phyloP scores from a whole-genome alignment of 768 basidiomycete genomes.

The Russula abietina region DNA sequence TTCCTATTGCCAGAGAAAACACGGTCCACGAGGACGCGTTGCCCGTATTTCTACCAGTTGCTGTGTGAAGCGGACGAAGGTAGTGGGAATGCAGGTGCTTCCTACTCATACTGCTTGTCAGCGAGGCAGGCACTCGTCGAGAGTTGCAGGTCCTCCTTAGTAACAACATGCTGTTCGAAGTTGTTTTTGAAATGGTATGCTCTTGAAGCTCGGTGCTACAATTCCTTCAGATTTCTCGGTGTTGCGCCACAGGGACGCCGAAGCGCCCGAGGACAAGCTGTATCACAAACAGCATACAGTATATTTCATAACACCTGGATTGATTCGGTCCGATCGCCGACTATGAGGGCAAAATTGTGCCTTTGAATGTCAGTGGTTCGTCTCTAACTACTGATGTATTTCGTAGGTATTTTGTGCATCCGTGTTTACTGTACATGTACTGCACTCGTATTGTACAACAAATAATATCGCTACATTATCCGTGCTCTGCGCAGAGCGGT shows the following conservation, averaged over 20 bases:
- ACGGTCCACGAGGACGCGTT: background rate
- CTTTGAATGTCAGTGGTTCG: background rate
- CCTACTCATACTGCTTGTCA: background rate
- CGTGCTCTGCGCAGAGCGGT: background rate
- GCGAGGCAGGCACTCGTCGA: background rate
- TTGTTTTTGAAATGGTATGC: background rate
- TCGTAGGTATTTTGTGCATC: background rate
- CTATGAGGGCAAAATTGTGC: too few species aligned
- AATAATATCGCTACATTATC: background rate
- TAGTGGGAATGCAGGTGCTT: too few species aligned
- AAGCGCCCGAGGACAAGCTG: background rate
- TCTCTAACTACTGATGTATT: background rate
- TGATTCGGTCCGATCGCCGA: too few species aligned
- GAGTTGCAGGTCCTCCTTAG: background rate
- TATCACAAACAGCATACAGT: too few species aligned
- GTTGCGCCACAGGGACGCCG: background rate
- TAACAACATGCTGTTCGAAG: background rate
- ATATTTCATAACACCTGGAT: too few species aligned
- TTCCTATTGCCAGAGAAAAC: constrained; percentile 4
- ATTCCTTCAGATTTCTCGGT: background rate
- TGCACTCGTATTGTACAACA: background rate
- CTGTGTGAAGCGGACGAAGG: background rate
- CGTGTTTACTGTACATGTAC: background rate
- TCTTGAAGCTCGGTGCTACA: background rate
- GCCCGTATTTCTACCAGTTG: background rate